A percentile compares a stretch with the other conserved stretches of the same genome.
Conservation (phyloP, 176 grass and related monocot genomes). For the Oryza officinalis region DNA sequence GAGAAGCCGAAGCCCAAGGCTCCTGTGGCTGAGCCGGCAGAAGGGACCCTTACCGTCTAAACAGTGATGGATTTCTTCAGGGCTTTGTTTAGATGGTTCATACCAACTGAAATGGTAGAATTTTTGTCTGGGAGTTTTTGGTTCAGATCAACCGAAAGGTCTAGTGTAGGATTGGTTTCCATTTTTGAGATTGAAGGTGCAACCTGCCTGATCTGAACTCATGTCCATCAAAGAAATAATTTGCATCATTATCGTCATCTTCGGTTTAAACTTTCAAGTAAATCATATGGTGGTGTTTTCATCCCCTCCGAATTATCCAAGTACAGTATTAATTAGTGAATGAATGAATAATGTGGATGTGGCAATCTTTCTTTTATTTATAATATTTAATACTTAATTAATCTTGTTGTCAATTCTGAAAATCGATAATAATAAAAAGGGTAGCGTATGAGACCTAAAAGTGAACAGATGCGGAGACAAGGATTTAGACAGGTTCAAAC, state of each 20-base stretch:
- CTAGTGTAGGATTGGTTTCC: conserved; percentile 34
- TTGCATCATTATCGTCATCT: not conserved
- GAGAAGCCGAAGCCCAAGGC: conserved; percentile 60
- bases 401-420: no score
- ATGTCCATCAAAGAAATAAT: conserved; percentile 12
- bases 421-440: no score
- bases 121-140: conserved; percentile 21
- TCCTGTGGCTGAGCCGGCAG: conserved; percentile 16
- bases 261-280: conserved; percentile 28
- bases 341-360: no score
- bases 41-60: conserved; percentile 38
- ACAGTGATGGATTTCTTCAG: not conserved
- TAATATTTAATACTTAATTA: no score
- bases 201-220: conserved; percentile 38
- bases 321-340: not conserved
- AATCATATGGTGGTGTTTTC: conserved; percentile 20
- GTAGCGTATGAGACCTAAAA: no score
- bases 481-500: no score
- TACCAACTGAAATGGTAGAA: conserved; percentile 30
- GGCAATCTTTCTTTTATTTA: no score
- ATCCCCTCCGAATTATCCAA: not conserved
- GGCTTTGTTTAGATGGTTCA: conserved; percentile 23
- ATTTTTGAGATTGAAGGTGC: conserved; percentile 32
- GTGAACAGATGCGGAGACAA: no score
- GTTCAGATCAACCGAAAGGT: conserved; percentile 13